Conservation (phyloP, 108 stramenopile species). For the Aurantiochytrium sp. region DNA sequence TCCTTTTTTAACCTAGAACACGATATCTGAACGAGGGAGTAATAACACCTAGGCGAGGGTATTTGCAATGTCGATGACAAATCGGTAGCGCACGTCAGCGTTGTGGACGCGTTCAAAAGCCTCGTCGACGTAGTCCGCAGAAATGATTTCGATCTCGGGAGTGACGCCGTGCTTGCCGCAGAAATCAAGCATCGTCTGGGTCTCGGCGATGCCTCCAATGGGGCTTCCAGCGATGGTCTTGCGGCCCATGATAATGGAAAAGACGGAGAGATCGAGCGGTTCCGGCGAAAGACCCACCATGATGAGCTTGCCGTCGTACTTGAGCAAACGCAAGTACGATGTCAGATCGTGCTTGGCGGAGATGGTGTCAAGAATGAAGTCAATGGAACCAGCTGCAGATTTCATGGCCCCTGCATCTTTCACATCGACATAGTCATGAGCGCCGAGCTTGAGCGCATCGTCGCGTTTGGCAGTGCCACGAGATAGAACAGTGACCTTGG, state of each 20-base stretch:
- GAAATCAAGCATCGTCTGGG: conserved; percentile 52
- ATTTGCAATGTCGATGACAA: not conserved
- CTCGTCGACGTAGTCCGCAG: not conserved
- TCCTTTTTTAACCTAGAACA: too few species aligned
- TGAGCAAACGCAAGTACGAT: conserved; percentile 25
- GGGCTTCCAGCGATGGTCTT: conserved; percentile 27
- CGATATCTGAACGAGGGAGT: too few species aligned
- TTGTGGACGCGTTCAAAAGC: not conserved
- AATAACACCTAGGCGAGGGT: not conserved
- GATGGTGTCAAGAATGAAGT: conserved; percentile 49
- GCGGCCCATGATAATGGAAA: conserved; percentile 14
- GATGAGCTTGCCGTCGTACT: conserved; percentile 32
- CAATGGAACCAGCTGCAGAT: conserved; percentile 31
- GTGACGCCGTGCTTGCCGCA: conserved; percentile 42
- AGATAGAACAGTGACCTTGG: conserved; percentile 36
- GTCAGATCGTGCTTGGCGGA: conserved; percentile 33
- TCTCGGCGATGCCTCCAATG: conserved; percentile 50
- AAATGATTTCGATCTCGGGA: conserved; percentile 35
- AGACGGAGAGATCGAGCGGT: not conserved
- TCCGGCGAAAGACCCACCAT: conserved; percentile 24
- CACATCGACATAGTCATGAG: conserved; percentile 22
- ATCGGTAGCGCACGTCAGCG: not conserved
- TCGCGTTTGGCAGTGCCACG: conserved; percentile 41
- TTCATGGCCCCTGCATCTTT: conserved; percentile 30
- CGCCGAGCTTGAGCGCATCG: conserved; percentile 33